These are phyloP conservation scores for Leptodermis oblonga DNA, from an alignment of 257 asterid species.

Conservation along the genomic window DNA sequence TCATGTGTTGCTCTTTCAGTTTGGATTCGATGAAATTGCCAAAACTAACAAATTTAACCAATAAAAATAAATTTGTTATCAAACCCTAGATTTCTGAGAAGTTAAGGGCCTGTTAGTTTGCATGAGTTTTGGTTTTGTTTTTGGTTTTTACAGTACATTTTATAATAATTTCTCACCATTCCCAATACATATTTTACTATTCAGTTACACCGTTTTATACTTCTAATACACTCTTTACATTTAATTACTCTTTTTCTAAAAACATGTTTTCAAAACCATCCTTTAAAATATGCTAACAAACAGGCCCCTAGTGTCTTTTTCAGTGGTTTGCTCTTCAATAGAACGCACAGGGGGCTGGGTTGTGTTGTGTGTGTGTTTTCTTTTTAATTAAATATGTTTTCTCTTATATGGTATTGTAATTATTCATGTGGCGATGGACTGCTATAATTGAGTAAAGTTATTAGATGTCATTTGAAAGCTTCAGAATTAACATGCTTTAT, in stretches of 20 bases:
- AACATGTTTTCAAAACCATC: too few species aligned
- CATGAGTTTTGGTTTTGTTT: too few species aligned
- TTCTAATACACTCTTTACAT: too few species aligned
- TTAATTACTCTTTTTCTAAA: too few species aligned
- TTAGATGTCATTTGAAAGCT: conserved; percentile 9
- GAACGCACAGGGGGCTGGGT: neutral
- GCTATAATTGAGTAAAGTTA: neutral
- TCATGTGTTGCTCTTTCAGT: neutral
- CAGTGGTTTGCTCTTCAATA: neutral
- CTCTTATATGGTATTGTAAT: neutral
- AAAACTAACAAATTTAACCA: neutral
- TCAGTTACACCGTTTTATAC: too few species aligned
- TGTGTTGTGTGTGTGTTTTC: neutral
- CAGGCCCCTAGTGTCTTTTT: neutral
- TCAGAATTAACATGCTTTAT: neutral
- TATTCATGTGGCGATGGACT: neutral
- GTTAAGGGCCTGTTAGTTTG: too few species aligned
- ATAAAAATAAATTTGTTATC: neutral
- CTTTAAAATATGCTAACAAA: too few species aligned
- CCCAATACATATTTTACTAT: too few species aligned
- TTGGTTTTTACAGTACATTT: too few species aligned
- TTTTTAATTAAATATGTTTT: neutral
- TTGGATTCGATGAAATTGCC: neutral
- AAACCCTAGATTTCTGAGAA: neutral
- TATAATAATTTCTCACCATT: too few species aligned